Base-by-base conservation (phyloP, 805 yeast species). In the Lipomyces orientalis region DNA sequence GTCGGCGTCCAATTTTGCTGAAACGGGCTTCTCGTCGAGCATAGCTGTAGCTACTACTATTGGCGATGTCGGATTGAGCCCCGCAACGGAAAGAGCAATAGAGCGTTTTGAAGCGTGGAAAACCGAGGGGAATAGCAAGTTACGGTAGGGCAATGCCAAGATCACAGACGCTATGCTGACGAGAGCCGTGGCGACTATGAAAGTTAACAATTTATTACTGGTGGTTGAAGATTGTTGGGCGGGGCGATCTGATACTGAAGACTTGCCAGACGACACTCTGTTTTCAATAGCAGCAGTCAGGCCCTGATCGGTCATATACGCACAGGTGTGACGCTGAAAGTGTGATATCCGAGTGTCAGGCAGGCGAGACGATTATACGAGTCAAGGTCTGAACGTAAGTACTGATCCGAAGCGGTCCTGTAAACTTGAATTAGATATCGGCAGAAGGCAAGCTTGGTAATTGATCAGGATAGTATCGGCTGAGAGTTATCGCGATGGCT, bases 71-170 rank as follows among this genome's bases (percentile, higher is more conserved):
- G 0, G 16, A 10, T 35, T 35, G 39, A 35, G 14, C 4, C 14
- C 9, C 9, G 39, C 39, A 33, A 22, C 14, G 14, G 59, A 19
- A 39, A 14, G 22, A 6, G 56, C 34, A 34, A 46, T 56, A 34
- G 34, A 33, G 2, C 58, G 4, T 16, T 58, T 31, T 4, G n/a
- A 51, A 14, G 66, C 7, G 56, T 55, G 62, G 22, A 58, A 51
- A 33, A 46, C 19, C 14, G 57, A 43, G 9, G 62, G 29, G 35
- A 64, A 25, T 6, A 58, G 22, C 29, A 56, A 58, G 54, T 5
- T 49, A 1, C 59, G 62, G 37, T 61, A 35, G 37, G 59, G 34
- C 66, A 59, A 55, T 46, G 63, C 63, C 34, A 49, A 12, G 25
- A 55, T 19, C 14, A 59, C 58, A 9, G 66, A 58, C 3, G 54